Percentiles rank a stretch among this genome's conserved stretches.
phyloP scores from a whole-genome alignment of 75 land plant genomes.

The Gnetum montanum region DNA sequence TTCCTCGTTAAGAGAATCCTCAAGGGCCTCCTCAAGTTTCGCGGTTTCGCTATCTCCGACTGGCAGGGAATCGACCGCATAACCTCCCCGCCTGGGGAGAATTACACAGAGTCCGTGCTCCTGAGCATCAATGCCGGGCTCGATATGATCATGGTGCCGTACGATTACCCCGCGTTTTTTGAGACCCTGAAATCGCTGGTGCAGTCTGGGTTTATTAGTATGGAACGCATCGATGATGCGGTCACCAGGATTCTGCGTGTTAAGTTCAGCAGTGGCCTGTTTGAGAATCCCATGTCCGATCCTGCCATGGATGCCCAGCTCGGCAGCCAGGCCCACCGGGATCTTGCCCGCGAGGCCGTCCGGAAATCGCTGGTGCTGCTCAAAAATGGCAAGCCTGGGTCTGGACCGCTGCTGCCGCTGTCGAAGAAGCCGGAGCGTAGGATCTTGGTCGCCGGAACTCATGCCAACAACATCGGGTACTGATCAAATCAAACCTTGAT shows the following conservation, averaged over 20 bases:
- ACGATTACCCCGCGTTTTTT: slow-evolving; percentile 23
- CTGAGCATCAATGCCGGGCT: slow-evolving; percentile 31
- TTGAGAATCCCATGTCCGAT: slow-evolving; percentile 46
- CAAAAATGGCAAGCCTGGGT: slow-evolving; percentile 43
- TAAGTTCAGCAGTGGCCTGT: slow-evolving; percentile 53
- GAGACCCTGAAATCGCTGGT: slow-evolving; percentile 27
- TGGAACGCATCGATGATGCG: slow-evolving; percentile 55
- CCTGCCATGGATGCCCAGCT: slow-evolving; percentile 10
- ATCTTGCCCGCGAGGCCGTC: slow-evolving; percentile 79
- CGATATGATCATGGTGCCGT: slow-evolving; percentile 59
- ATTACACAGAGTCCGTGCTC: slow-evolving; percentile 30
- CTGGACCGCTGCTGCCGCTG: slow-evolving; percentile 39
- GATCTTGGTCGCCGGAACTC: slow-evolving; percentile 83
- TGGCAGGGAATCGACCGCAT: slow-evolving; percentile 39
- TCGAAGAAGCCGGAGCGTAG: slow-evolving; percentile 40
- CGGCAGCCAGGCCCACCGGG: slow-evolving; percentile 60
- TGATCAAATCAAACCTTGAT: too few species aligned
- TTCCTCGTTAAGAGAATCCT: slow-evolving; percentile 17
- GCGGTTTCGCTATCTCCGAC: slow-evolving; percentile 49
- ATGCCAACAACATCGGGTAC: slow-evolving; percentile 65
- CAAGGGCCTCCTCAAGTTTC: slow-evolving; percentile 20
- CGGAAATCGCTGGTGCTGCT: slow-evolving; percentile 79
- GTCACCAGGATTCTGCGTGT: slow-evolving; percentile 49
- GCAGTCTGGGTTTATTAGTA: slow-evolving; percentile 22
- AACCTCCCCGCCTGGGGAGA: slow-evolving; percentile 23